Conservation (phyloP, 2,329 filamentous ascomycete genomes). For the Coniochaeta hoffmannii region DNA sequence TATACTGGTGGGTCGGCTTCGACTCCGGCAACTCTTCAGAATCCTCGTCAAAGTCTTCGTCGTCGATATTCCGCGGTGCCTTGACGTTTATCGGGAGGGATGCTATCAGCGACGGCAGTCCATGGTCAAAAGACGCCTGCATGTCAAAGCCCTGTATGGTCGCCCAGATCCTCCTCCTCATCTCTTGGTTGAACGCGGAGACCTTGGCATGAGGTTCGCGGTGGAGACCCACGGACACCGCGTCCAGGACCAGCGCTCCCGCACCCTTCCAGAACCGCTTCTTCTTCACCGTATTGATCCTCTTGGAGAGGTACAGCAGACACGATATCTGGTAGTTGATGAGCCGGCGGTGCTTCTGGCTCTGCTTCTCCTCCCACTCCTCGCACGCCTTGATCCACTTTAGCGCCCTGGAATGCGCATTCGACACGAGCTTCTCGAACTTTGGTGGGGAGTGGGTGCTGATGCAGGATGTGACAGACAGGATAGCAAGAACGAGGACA, state of each 20-base stretch:
- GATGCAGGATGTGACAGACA: constrained; percentile 51
- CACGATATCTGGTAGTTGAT: constrained; percentile 56
- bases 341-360: constrained; percentile 52
- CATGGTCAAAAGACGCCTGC: constrained; percentile 54
- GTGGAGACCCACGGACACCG: constrained; percentile 51
- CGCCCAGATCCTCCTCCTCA: constrained; percentile 53
- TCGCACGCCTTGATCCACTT: constrained; percentile 51
- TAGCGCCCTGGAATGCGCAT: constrained; percentile 45
- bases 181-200: constrained; percentile 53
- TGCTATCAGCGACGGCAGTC: constrained; percentile 49
- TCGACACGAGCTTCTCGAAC: constrained; percentile 52
- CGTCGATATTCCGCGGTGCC: constrained; percentile 49
- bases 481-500: constrained; percentile 50
- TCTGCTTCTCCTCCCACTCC: constrained; percentile 45
- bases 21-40: constrained; percentile 43
- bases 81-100: constrained; percentile 49
- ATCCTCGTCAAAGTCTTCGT: constrained; percentile 49
- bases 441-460: constrained; percentile 35
- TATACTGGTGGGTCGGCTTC: constrained; percentile 45
- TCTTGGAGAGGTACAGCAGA: constrained; percentile 52
- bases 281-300: constrained; percentile 57
- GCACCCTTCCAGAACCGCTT: constrained; percentile 56
- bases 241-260: constrained; percentile 48
- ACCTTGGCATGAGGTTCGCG: constrained; percentile 51
- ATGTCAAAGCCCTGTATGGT: constrained; percentile 56